A percentile compares a stretch with the other conserved stretches of the same genome.
These are phyloP conservation scores for Neurospora sp. DNA, from an alignment of 2,329 filamentous ascomycete species.

Conservation along the genomic window DNA sequence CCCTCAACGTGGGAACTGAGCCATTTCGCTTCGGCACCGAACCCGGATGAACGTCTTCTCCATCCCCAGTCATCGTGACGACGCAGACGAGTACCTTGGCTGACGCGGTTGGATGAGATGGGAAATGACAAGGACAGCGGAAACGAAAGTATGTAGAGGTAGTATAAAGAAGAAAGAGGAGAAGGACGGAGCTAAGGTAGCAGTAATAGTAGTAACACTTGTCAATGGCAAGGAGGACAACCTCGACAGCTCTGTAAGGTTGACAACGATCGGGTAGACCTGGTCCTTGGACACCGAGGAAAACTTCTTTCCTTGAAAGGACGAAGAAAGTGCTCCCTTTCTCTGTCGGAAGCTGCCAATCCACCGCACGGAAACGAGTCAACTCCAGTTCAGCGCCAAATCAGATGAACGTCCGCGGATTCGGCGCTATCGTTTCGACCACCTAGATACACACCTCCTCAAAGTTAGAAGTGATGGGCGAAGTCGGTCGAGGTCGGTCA, in stretches of 20 bases:
- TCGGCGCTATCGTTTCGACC: not conserved
- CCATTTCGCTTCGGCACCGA: not conserved
- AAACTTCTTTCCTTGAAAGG: slow-evolving; percentile 8
- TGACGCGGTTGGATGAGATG: not conserved
- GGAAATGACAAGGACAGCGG: not conserved
- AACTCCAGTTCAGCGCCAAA: not conserved
- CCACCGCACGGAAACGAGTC: not conserved
- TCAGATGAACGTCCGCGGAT: not conserved
- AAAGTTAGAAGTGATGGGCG: not conserved
- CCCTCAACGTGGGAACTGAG: not conserved
- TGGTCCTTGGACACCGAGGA: slow-evolving; percentile 6
- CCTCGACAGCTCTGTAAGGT: slow-evolving; percentile 1
- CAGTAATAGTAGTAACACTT: slow-evolving; percentile 17
- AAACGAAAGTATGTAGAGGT: slow-evolving; percentile 4
- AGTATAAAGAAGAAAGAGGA: slow-evolving; percentile 5
- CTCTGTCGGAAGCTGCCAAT: not conserved
- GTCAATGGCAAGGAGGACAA: slow-evolving; percentile 15
- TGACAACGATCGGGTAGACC: not conserved
- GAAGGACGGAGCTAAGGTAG: slow-evolving; percentile 2
- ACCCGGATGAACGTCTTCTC: not conserved
- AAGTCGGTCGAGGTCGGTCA: not conserved
- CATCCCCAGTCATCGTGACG: not conserved
- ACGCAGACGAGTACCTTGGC: not conserved
- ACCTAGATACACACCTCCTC: not conserved
- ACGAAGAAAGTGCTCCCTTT: slow-evolving; percentile 1